Percentiles rank a stretch among this genome's conserved stretches.
These are phyloP conservation scores for Giardia muris DNA, from an alignment of 208 protist species.

Conservation along the genomic window DNA sequence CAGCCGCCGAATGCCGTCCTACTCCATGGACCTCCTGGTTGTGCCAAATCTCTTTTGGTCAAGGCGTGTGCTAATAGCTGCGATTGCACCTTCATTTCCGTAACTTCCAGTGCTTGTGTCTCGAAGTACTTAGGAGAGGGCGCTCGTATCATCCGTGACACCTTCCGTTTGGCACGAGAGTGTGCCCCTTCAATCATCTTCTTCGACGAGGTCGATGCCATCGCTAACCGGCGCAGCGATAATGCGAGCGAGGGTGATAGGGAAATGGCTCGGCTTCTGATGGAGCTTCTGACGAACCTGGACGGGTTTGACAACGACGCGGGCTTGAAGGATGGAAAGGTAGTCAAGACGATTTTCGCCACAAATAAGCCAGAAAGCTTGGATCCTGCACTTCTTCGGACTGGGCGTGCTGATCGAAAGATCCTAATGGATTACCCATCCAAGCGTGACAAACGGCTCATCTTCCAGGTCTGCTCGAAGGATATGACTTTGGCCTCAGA, in stretches of 20 bases:
- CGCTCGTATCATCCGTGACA: conserved; percentile 93
- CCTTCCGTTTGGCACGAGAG: conserved; percentile 90
- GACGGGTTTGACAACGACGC: conserved; percentile 91
- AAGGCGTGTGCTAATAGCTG: conserved; percentile 92
- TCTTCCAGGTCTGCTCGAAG: conserved; percentile 33
- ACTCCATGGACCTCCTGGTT: conserved; percentile 40
- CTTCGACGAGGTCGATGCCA: conserved; percentile 99
- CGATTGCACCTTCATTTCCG: conserved; percentile 91
- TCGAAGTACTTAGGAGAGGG: conserved; percentile 90
- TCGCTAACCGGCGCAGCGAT: conserved; percentile 60
- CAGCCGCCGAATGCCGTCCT: conserved; percentile 30
- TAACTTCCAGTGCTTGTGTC: conserved; percentile 93
- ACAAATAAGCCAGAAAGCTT: conserved; percentile 99
- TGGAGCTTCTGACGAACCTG: conserved; percentile 62
- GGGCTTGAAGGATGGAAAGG: neutral
- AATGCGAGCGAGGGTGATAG: conserved; percentile 2
- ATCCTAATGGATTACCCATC: conserved; percentile 34
- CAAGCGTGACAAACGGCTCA: conserved; percentile 22
- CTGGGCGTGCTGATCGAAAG: conserved; percentile 45
- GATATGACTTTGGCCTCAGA: conserved; percentile 27
- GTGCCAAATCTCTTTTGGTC: conserved; percentile 70
- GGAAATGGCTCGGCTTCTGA: conserved; percentile 40
- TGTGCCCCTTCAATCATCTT: conserved; percentile 98
- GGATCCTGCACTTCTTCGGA: conserved; percentile 90
- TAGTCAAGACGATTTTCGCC: conserved; percentile 85